Conservation (phyloP, 495 filamentous ascomycete genomes). For the Penicillium macrosclerotiorum region DNA sequence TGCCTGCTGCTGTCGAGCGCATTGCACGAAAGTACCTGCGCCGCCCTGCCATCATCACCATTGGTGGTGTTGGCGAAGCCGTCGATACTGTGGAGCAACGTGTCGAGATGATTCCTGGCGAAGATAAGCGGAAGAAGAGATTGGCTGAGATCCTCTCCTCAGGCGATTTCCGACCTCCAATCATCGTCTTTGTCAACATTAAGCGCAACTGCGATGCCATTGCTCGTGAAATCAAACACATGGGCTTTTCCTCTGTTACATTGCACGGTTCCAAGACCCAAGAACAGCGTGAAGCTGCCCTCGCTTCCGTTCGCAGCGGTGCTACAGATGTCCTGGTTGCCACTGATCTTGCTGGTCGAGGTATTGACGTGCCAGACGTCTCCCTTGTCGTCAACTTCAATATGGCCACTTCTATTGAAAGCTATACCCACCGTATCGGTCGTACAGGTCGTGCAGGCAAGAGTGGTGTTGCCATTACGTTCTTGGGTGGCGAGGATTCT, state of each 20-base stretch:
- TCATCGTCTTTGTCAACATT: conserved; percentile 99
- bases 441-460: conserved; percentile 97
- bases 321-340: conserved; percentile 88
- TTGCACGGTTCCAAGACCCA: conserved; percentile 95
- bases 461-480: conserved; percentile 95
- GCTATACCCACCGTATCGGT: conserved; percentile 96
- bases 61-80: conserved; percentile 93
- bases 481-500: conserved; percentile 87
- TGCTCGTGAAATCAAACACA: conserved; percentile 90
- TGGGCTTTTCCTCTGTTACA: conserved; percentile 88
- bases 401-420: conserved; percentile 92
- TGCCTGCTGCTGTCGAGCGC: conserved; percentile 90
- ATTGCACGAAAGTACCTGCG: conserved; percentile 96
- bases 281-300: conserved; percentile 92
- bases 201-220: conserved; percentile 98
- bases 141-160: conserved; percentile 86
- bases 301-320: conserved; percentile 81
- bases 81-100: conserved; percentile 98
- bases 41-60: conserved; percentile 89
- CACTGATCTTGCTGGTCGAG: conserved; percentile 92
- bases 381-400: conserved; percentile 97
- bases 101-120: conserved; percentile 85
- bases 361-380: conserved; percentile 97
- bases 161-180: conserved; percentile 82
- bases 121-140: conserved; percentile 97